These are phyloP conservation scores for Pezicula rhizophila DNA, from an alignment of 2,329 filamentous ascomycete genomes.

Conservation along the genomic window DNA sequence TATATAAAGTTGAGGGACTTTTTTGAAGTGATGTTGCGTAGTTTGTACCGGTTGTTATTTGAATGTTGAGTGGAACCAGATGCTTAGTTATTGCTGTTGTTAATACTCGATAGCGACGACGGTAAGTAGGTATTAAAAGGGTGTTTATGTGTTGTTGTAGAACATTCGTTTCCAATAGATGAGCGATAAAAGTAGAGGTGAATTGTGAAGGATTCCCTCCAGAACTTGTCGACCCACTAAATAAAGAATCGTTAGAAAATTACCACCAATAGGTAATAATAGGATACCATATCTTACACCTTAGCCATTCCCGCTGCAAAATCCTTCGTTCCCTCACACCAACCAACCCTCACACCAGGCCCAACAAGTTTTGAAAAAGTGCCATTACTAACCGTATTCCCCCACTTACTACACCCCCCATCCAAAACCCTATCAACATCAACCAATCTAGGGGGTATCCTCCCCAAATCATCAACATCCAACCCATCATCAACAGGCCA, in stretches of 20 bases:
- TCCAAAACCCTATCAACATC: constrained; percentile 54
- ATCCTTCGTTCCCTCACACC: constrained; percentile 57
- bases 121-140: constrained; percentile 50
- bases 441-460: constrained; percentile 47
- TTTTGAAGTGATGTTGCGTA: background rate
- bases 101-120: constrained; percentile 22
- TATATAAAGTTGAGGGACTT: background rate
- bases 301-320: constrained; percentile 46
- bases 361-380: constrained; percentile 62
- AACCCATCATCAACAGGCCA: constrained; percentile 36
- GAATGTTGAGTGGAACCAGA: constrained; percentile 19
- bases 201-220: constrained; percentile 26
- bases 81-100: constrained; percentile 15
- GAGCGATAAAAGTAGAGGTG: constrained; percentile 30
- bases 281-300: constrained; percentile 22
- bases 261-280: background rate
- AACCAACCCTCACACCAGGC: constrained; percentile 56
- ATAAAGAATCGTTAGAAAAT: background rate
- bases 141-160: constrained; percentile 48
- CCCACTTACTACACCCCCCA: constrained; percentile 49
- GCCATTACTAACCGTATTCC: constrained; percentile 60
- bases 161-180: constrained; percentile 44
- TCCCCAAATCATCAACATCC: background rate
- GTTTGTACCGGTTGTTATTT: constrained; percentile 7
- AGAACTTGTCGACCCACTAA: constrained; percentile 19